These are phyloP conservation scores for Scytalidium lignicola DNA, from an alignment of 2,329 filamentous ascomycete species.

Conservation along the genomic window DNA sequence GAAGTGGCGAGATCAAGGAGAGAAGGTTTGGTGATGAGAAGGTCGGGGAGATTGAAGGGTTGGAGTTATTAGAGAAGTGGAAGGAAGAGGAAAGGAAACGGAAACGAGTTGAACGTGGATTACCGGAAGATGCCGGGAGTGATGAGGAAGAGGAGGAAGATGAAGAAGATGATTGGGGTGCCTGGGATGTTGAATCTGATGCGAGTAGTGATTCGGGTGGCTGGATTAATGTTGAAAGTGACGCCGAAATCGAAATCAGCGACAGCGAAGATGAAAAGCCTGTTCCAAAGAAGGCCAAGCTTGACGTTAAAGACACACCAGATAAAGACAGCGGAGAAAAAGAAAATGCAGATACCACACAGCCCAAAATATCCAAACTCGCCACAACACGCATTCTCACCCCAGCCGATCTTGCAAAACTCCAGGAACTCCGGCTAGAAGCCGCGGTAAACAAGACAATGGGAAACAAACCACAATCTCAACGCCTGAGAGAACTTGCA, in stretches of 20 bases:
- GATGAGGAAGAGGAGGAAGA: slow-evolving; percentile 15
- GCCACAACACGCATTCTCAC: slow-evolving; percentile 94
- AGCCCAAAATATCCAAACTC: slow-evolving; percentile 59
- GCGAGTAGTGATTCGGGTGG: slow-evolving; percentile 70
- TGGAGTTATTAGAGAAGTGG: slow-evolving; percentile 88
- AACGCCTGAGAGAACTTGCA: slow-evolving; percentile 32
- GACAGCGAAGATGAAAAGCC: slow-evolving; percentile 72
- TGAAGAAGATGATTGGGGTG: slow-evolving; percentile 21
- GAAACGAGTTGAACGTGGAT: slow-evolving; percentile 64
- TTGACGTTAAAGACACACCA: slow-evolving; percentile 24
- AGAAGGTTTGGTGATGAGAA: slow-evolving; percentile 79
- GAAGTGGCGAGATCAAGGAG: slow-evolving; percentile 68
- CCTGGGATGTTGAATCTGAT: slow-evolving; percentile 33
- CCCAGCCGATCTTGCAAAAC: slow-evolving; percentile 90
- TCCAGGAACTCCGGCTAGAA: slow-evolving; percentile 77
- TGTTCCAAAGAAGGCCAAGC: slow-evolving; percentile 59
- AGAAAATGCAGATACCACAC: slow-evolving; percentile 33
- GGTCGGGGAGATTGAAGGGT: slow-evolving; percentile 77
- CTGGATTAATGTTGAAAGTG: slow-evolving; percentile 87
- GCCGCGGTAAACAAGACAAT: slow-evolving; percentile 64
- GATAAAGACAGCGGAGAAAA: slow-evolving; percentile 37
- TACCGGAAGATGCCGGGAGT: slow-evolving; percentile 57
- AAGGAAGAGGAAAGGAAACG: slow-evolving; percentile 83
- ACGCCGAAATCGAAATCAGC: slow-evolving; percentile 71
- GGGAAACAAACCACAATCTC: slow-evolving; percentile 36